Evolutionary conservation across 768 basidiomycete species (phyloP), one percentile per base, ranked within the genome.

Genomic region (Lactarius tabidus): DNA sequence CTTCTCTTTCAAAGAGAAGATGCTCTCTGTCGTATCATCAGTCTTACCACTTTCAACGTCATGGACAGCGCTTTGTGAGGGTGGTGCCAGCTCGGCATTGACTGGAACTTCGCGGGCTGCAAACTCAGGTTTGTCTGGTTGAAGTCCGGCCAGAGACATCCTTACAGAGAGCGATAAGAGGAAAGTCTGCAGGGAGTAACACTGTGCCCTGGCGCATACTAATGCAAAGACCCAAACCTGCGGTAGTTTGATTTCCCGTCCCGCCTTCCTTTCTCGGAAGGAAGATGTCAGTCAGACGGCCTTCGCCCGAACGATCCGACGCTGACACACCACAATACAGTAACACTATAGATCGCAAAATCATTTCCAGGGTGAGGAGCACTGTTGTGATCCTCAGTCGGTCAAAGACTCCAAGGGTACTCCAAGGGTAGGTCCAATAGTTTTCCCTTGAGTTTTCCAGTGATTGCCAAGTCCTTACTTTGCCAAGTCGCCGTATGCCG

Each of bases 1-100:
- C 76, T 90, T 90, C 71, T 89, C 87, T 7, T 71, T 67, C 3
- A 66, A 70, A 0, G 82, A 81, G 69, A 83, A 90, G 52, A 85
- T 78, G 63, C 81, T 33, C 28, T 57, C 77, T 2, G 77, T 73
- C 38, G 78, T 38, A 41, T 74, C 62, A 59, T 75, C 17, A 8
- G 3, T 18, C 23, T 48, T 18, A n/a, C 5, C 9, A 14, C 29
- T 31, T 20, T 31, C 29, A 12, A 14, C 38, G 6, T 55, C 35
- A 17, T 33, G 26, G 7, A 26, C 8, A 35, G 26, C 38, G 31
- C 35, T 41, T 28, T 23, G 15, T n/a, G 45, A 31, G 48, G 8
- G 33, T 6, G 6, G n/a, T 10, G 4, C 14, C 54, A 8, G 18
- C 15, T 39, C 3, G n/a, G 20, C 12, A 28, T 28, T 6, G 12